Evolutionary conservation across 768 basidiomycete genomes (phyloP).

Genomic region (Chalciporus pseudorubinellus): DNA sequence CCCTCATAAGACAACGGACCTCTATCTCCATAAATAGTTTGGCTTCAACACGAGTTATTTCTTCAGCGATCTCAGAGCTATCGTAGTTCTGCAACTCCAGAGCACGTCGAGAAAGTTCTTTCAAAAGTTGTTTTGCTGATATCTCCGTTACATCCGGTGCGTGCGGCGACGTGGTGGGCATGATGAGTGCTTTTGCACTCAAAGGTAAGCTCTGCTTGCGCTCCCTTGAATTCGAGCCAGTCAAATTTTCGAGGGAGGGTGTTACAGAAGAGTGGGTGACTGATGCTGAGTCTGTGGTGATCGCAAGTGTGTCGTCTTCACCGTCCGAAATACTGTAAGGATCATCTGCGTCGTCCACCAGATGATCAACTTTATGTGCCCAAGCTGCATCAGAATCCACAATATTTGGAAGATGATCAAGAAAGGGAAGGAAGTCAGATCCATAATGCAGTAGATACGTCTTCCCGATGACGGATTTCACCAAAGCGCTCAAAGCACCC

Average conservation of each 20-base stretch:
- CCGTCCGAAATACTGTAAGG: conserved; percentile 52
- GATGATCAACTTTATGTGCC: conserved; percentile 66
- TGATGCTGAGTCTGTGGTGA: conserved; percentile 34
- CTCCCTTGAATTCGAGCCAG: conserved; percentile 42
- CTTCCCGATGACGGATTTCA: conserved; percentile 77
- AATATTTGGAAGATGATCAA: conserved; percentile 61
- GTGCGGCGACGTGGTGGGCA: conserved; percentile 30
- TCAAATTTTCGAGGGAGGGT: conserved; percentile 22
- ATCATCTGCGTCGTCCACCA: conserved; percentile 62
- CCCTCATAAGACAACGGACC: conserved; percentile 42
- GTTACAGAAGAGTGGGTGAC: conserved; percentile 22
- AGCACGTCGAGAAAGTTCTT: conserved; percentile 58
- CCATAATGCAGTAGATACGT: conserved; percentile 84
- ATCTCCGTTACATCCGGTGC: conserved; percentile 37
- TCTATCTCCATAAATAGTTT: conserved; percentile 71
- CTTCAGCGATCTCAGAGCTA: conserved; percentile 72
- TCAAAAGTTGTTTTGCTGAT: conserved; percentile 56
- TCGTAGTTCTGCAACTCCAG: conserved; percentile 56
- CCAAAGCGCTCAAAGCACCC: conserved; percentile 69
- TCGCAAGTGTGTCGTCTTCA: conserved; percentile 40
- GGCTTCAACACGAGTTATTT: conserved; percentile 77
- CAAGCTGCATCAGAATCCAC: conserved; percentile 70
- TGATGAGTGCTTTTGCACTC: conserved; percentile 42
- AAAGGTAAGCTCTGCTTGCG: conserved; percentile 71
- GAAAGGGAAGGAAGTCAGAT: conserved; percentile 77